Percentiles rank a stretch among this genome's conserved stretches.
phyloP scores from a whole-genome alignment of 2,329 filamentous ascomycete genomes.

The Aspergillus jensenii region DNA sequence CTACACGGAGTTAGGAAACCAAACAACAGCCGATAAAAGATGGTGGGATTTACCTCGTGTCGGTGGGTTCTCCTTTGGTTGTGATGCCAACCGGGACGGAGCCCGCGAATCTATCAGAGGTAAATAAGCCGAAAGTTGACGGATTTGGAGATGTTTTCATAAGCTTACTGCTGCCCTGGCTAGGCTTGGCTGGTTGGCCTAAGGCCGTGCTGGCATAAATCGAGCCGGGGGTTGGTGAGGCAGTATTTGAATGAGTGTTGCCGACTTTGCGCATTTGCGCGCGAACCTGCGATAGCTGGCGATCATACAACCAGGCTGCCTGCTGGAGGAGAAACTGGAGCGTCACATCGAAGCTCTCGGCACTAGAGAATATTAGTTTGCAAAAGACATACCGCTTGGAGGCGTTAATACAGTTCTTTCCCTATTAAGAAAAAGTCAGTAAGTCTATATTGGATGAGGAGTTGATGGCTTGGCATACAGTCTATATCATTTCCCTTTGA shows the following conservation, averaged over 20 bases:
- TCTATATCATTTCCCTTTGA: slow-evolving; percentile 79
- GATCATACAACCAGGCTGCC: slow-evolving; percentile 89
- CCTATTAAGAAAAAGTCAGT: slow-evolving; percentile 49
- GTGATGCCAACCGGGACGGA: slow-evolving; percentile 39
- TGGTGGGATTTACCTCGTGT: slow-evolving; percentile 25
- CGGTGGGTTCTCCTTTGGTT: slow-evolving; percentile 32
- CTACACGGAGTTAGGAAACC: slow-evolving; percentile 12
- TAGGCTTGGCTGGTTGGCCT: slow-evolving; percentile 29
- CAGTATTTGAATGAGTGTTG: slow-evolving; percentile 40
- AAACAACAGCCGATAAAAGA: not conserved
- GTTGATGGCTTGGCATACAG: slow-evolving; percentile 55
- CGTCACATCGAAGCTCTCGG: slow-evolving; percentile 76
- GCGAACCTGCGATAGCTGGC: slow-evolving; percentile 83
- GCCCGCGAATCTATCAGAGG: slow-evolving; percentile 32
- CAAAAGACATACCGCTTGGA: not conserved
- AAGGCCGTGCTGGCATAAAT: slow-evolving; percentile 42
- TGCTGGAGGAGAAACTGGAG: slow-evolving; percentile 89
- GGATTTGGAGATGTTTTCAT: no score
- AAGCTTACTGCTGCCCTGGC: slow-evolving; percentile 3
- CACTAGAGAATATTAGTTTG: slow-evolving; percentile 46
- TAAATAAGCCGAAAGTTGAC: not conserved
- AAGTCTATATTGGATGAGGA: not conserved
- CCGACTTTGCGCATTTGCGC: slow-evolving; percentile 76
- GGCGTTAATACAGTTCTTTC: slow-evolving; percentile 65
- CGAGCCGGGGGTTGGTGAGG: slow-evolving; percentile 45